Evolutionary conservation across 228 moss, liverwort and hornwort species (phyloP).

Genomic region (Sphagnum magellanicum): DNA sequence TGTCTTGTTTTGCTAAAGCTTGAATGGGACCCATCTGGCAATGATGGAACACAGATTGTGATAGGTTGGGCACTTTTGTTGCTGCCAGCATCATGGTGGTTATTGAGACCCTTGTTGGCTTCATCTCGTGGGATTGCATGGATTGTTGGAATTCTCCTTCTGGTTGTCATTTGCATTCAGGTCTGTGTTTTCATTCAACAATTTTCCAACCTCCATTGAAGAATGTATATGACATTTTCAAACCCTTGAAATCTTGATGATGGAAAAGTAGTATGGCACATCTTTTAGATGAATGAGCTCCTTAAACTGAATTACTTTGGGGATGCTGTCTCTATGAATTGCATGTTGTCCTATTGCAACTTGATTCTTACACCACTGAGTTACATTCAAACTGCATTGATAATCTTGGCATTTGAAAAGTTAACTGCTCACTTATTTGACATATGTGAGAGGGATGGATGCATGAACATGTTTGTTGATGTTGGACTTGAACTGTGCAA

Average conservation of each 20-base stretch:
- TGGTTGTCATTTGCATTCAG: constrained; percentile 41
- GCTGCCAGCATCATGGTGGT: constrained; percentile 53
- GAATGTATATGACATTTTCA: neutral
- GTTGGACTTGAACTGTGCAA: neutral
- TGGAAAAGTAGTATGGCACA: neutral
- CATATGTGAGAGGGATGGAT: neutral
- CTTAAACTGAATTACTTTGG: neutral
- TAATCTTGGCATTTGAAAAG: neutral
- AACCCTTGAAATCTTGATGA: neutral
- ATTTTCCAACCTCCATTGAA: neutral
- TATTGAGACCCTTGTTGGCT: constrained; percentile 60
- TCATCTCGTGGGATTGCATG: constrained; percentile 69
- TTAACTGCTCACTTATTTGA: constrained; percentile 2
- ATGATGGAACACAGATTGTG: constrained; percentile 59
- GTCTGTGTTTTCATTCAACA: constrained; percentile 10
- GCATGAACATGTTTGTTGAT: neutral
- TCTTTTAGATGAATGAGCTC: neutral
- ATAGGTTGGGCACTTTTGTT: constrained; percentile 47
- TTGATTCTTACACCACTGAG: neutral
- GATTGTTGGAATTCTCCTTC: constrained; percentile 49
- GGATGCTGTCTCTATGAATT: neutral
- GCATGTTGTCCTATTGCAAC: neutral
- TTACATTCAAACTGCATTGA: neutral
- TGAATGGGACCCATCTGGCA: neutral
- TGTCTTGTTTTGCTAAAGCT: neutral